Evolutionary conservation across 1,284 basidiomycete genomes (phyloP), one percentile per base, ranked within the genome.

Genomic region (Wallemia ichthyophaga): DNA sequence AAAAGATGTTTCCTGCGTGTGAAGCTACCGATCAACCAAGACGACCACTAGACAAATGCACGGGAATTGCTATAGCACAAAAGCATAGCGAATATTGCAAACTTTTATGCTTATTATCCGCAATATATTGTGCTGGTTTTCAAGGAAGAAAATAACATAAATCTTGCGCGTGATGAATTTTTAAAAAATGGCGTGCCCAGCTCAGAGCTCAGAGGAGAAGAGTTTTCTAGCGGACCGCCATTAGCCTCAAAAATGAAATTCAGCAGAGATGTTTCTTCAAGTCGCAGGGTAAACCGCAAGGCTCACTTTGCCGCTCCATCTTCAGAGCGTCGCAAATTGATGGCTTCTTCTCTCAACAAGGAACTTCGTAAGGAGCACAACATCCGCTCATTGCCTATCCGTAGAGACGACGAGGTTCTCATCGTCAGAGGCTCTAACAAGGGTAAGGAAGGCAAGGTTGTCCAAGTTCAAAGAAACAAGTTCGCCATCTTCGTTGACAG

Each of bases 401-500:
- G 91, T 71, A 95, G 95, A 74, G 92, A 95, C 68, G 94, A 96
- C 72, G 92, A 96, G 75, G 94, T 99, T 63, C 77, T 85, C 69
- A 91, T 98, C 67, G 87, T 96, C 65, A 77, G 87, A 66, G 88
- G 88, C 62, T 88, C 91, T 73, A 88, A 91, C 81, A 92, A 91
- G 78, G 89, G 92, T 64, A 81, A 89, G 72, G 94, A 99, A 78
- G 94, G 94, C 70, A 92, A 94, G 75, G 80, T 91, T 65, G 85
- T 83, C 63, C 86, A 89, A 73, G 91, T 96, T 63, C 95, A 95
- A 81, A 85, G 92, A 71, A 95, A 96, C 83, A 95, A 95, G 74
- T 96, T 87, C 85, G 87, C 96, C 61, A 85, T 98, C 73, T 84
- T 96, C 75, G 85, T 99, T 69, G 94, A 98, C 73, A 86, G 91